Evolutionary conservation across 805 yeast species (phyloP), one percentile per base, ranked within the genome.

Genomic region (Diddensiella transvaalensis): DNA sequence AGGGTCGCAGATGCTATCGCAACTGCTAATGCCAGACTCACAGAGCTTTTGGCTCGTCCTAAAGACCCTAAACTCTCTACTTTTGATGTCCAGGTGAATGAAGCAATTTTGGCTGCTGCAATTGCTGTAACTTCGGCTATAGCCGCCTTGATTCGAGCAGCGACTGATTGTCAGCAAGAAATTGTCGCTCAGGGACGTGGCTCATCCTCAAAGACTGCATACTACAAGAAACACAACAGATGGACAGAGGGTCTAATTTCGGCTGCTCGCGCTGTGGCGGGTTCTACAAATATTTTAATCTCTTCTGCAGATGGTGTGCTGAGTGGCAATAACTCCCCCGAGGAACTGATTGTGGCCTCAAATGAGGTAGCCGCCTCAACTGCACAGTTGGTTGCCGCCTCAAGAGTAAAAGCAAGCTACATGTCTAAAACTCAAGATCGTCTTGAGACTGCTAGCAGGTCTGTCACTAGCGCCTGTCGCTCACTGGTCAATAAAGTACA

Each of bases 231-330:
- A 67, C 85, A 88, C 64, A 88, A 82, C 65, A 76, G 91, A 59
- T 88, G 96, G 96, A 87, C 96, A 0, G 95, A 89, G 67, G 96
- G 96, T 19, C 79, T 88, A 49, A 82, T 88, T 24, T 85, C 95
- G 51, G 96, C 96, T 15, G 87, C 96, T 1, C 83, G 84, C 58
- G 82, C 91, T 1, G 93, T 88, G 35, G 96, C 95, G 1, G 78
- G 79, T 2, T 79, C 96, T 0, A 89, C 96, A 2, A 84, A 82
- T 59, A 71, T 83, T n/a, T 74, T 88, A 54, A 88, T 88, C 51
- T 78, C 78, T 51, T 84, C 87, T n/a, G 95, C 96, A 0, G 93
- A 87, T 67, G 93, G 95, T 17, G 87, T 87, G 15, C 69, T 88
- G 35, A 73, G 76, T 44, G 74, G 75, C 1, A 64, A 66, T n/a